Base-by-base conservation (phyloP, 768 basidiomycete species). In the Daedaleopsis sinensis region DNA sequence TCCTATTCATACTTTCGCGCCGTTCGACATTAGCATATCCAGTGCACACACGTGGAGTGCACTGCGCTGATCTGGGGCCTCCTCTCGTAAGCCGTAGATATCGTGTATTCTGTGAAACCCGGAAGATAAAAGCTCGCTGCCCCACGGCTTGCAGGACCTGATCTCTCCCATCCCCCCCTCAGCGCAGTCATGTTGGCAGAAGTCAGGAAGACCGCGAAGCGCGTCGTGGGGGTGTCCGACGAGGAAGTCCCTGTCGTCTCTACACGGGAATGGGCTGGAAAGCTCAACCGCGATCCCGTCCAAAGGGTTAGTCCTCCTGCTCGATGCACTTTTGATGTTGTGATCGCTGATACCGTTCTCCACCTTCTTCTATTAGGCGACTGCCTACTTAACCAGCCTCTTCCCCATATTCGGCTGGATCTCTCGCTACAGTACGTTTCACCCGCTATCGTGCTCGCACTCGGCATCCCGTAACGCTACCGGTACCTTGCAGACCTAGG, bases 401-500 rank as follows among this genome's bases (percentile, higher is more conserved):
- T 96, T 96, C 73, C 94, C 94, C 0, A 89, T 96, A 70, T 36
- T 93, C 1, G 77, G 83, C 39, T 97, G 94, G 94, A 87, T 91
- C 35, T 80, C 85, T 5, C 82, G 93, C 70, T 97, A 97, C 75
- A 96, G 91, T 90, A 55, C 63, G 86, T 77, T 16, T 18, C 37
- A 18, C 16, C 19, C 27, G 36, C 36, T 8, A 23, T n/a, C 6
- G 7, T 6, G 24, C 8, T n/a, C 6, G 7, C 6, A 23, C 8
- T 27, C 32, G 18, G 21, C 19, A n/a, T 21, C 0, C 19, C 18
- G 36, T 49, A 4, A 55, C 44, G 27, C 27, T 21, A 11, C 54
- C 1, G 21, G 18, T 15, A 15, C 18, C 21, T 18, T 13, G 35
- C 47, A 74, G 73, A 74, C 59, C 50, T 85, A 36, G 87, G 85